A percentile compares a stretch with the other conserved stretches of the same genome.
phyloP scores from a whole-genome alignment of 257 asterid genomes.

The Lithospermum erythrorhizon region DNA sequence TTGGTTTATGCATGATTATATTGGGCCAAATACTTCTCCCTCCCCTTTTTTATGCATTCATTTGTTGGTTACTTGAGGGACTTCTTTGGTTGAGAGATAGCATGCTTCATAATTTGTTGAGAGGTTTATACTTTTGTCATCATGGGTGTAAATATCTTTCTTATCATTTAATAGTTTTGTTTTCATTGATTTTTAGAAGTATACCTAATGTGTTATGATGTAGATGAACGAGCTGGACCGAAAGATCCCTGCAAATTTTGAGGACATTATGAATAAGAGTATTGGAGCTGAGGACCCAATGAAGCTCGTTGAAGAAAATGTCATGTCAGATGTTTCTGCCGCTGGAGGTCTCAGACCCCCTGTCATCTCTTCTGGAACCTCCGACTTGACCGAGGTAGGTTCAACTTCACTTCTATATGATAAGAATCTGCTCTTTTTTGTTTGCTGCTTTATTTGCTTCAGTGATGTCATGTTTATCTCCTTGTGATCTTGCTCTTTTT shows the following conservation, averaged over 20 bases:
- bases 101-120: neutral
- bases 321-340: slow-evolving; percentile 21
- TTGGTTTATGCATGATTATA: no score
- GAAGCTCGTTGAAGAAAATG: slow-evolving; percentile 28
- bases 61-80: neutral
- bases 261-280: slow-evolving; percentile 34
- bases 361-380: slow-evolving; percentile 22
- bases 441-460: neutral
- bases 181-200: no score
- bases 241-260: slow-evolving; percentile 56
- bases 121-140: neutral
- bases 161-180: neutral
- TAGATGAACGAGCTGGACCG: slow-evolving; percentile 68
- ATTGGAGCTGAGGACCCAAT: slow-evolving; percentile 13
- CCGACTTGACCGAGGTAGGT: slow-evolving; percentile 34
- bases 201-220: neutral
- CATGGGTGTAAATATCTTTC: neutral
- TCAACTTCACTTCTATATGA: slow-evolving; percentile 4
- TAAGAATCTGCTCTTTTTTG: neutral
- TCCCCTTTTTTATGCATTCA: neutral
- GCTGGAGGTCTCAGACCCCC: slow-evolving; percentile 18
- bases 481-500: neutral
- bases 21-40: neutral
- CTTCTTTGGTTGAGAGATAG: neutral
- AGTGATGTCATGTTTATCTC: slow-evolving; percentile 2